Conservation (phyloP, 169 alveolate species). For the Theileria luwenshuni region DNA sequence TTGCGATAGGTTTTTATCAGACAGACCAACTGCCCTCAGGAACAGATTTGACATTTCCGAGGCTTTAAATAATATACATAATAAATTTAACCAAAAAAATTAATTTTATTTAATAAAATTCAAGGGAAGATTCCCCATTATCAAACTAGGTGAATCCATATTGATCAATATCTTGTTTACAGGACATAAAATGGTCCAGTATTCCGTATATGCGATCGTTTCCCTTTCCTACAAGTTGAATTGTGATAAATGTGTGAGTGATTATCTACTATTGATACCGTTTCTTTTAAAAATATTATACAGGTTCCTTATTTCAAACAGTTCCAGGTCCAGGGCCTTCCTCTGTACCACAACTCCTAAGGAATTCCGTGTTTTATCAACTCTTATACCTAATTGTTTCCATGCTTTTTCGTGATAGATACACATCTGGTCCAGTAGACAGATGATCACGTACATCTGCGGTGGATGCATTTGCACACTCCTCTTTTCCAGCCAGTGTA, state of each 20-base stretch:
- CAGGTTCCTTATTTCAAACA: constrained; percentile 47
- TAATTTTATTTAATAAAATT: background rate
- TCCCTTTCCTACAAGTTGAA: constrained; percentile 68
- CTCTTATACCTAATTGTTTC: constrained; percentile 70
- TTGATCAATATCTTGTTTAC: constrained; percentile 73
- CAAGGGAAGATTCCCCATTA: constrained; percentile 29
- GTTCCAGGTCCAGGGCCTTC: constrained; percentile 75
- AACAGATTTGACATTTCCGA: constrained; percentile 30
- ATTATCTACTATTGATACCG: constrained; percentile 30
- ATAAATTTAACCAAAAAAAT: background rate
- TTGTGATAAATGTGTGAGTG: background rate
- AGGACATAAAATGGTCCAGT: constrained; percentile 73
- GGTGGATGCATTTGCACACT: constrained; percentile 75
- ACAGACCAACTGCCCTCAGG: constrained; percentile 38
- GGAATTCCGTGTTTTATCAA: background rate
- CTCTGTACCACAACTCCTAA: constrained; percentile 77
- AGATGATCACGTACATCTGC: constrained; percentile 71
- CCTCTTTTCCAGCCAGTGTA: constrained; percentile 76
- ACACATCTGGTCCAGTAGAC: constrained; percentile 71
- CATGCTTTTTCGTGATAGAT: constrained; percentile 78
- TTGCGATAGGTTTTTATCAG: constrained; percentile 50
- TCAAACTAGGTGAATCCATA: constrained; percentile 68
- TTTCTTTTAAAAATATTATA: constrained; percentile 68
- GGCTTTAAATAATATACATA: constrained; percentile 11
- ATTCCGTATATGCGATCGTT: constrained; percentile 78